Percentiles rank a stretch among this genome's conserved stretches.
Conservation (phyloP, 768 basidiomycete genomes). For the Cantharellus anzutake region DNA sequence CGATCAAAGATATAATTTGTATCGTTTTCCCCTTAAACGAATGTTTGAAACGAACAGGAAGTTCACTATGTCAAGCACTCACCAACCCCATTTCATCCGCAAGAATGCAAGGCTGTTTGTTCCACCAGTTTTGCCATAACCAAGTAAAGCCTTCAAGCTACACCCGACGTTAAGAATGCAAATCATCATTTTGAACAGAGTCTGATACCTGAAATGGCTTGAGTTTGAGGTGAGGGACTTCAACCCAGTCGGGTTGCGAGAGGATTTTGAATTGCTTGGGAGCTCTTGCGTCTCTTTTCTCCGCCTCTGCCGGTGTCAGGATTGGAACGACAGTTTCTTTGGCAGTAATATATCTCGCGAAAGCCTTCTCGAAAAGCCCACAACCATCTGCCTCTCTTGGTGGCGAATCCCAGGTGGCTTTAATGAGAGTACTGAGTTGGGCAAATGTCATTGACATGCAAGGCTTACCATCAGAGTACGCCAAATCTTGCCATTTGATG, state of each 20-base stretch:
- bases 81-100: constrained; percentile 98
- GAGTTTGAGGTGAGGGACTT: constrained; percentile 32
- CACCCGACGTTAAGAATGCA: constrained; percentile 3
- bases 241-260: constrained; percentile 24
- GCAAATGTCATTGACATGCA: no score
- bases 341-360: constrained; percentile 44
- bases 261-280: constrained; percentile 8
- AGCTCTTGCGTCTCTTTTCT: constrained; percentile 31
- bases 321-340: constrained; percentile 39
- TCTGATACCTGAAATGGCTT: constrained; percentile 67
- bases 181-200: background rate
- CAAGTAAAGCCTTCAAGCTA: constrained; percentile 70
- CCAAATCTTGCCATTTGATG: constrained; percentile 83
- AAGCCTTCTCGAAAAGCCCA: constrained; percentile 44
- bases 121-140: constrained; percentile 81
- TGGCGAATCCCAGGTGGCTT: constrained; percentile 90
- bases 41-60: background rate
- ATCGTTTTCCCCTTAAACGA: constrained; percentile 66
- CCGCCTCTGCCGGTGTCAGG: constrained; percentile 23
- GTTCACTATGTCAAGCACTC: constrained; percentile 9
- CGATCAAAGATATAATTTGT: constrained; percentile 74
- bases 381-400: constrained; percentile 41
- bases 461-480: constrained; percentile 76
- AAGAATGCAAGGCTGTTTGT: constrained; percentile 63
- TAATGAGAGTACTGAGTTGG: background rate